Evolutionary conservation across 2,329 filamentous ascomycete species (phyloP), one percentile per base, ranked within the genome.

Genomic region (Colletotrichum camelliae): DNA sequence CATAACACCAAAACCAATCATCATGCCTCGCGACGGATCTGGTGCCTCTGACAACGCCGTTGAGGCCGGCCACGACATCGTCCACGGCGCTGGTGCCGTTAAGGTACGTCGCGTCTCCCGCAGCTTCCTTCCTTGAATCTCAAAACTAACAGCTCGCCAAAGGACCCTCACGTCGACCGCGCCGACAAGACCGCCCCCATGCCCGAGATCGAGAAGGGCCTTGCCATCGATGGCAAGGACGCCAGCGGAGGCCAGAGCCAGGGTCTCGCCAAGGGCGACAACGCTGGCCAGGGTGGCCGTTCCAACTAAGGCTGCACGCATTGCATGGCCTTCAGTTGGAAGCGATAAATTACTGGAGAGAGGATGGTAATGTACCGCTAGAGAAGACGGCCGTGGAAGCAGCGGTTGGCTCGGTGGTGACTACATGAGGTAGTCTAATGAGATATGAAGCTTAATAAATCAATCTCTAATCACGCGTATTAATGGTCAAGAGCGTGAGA

Each of bases 1-100:
- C 1, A 62, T 7, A n/a, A 7, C 10, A n/a, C 0, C 31, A 37
- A 37, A 16, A n/a, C 0, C 18, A n/a, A 37, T 4, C 81, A 87
- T 72, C 74, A 90, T 89, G 88, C 88, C 88, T 86, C 86, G 87
- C 80, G 82, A 87, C 76, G 88, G 88, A 87, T 86, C 87, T 79
- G 87, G 87, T 69, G 84, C 84, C 77, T 84, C 85, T 72, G 83
- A 90, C 82, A 89, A 89, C 81, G 86, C 86, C 74, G 79, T 87
- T 39, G 85, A 86, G 71, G 79, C 81, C 12, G 81, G 81, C 72
- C 82, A 88, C 77, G 77, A 86, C 82, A 86, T 89, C 66, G 80
- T 83, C 72, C 88, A 89, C 81, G 88, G 88, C 48, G 82, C 82
- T 12, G 87, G 85, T 15, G 71, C 81, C 12, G 79, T 81, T 24